Conservation (phyloP, 371 early-diverging fungal genomes). For the Circinella minor region DNA sequence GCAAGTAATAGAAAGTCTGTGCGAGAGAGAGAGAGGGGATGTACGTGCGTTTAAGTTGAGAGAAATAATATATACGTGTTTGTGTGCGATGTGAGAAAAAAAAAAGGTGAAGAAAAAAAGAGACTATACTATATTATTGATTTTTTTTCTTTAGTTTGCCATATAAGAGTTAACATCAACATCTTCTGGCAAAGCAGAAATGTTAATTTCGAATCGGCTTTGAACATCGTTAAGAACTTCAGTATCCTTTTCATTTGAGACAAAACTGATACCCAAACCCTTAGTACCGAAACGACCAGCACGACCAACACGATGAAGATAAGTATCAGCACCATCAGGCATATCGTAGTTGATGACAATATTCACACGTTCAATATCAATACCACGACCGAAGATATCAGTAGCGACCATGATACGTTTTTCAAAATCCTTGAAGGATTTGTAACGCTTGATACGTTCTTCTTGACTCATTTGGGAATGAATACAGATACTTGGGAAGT, state of each 20-base stretch:
- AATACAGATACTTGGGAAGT: conserved; percentile 95
- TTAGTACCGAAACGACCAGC: conserved; percentile 99
- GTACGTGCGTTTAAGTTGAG: too few species aligned
- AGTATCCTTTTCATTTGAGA: conserved; percentile 89
- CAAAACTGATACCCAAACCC: conserved; percentile 97
- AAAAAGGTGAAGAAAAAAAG: not conserved
- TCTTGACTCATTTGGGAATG: conserved; percentile 91
- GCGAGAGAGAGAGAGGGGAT: not conserved
- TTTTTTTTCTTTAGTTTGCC: conserved; percentile 10
- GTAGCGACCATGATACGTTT: conserved; percentile 98
- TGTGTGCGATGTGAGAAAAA: not conserved
- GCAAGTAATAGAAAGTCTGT: too few species aligned
- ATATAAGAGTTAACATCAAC: conserved; percentile 84
- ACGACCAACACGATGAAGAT: conserved; percentile 98
- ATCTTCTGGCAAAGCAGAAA: conserved; percentile 86
- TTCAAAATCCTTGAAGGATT: conserved; percentile 94
- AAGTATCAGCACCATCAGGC: conserved; percentile 93
- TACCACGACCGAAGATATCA: conserved; percentile 98
- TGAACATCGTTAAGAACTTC: conserved; percentile 89
- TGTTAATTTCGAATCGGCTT: conserved; percentile 95
- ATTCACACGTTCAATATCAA: conserved; percentile 99
- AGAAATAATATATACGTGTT: too few species aligned
- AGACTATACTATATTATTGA: not conserved
- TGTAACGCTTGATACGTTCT: conserved; percentile 91
- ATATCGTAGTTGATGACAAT: conserved; percentile 99